Evolutionary conservation across 768 basidiomycete species (phyloP), one percentile per base, ranked within the genome.

Genomic region (Amanita subjunquillea): DNA sequence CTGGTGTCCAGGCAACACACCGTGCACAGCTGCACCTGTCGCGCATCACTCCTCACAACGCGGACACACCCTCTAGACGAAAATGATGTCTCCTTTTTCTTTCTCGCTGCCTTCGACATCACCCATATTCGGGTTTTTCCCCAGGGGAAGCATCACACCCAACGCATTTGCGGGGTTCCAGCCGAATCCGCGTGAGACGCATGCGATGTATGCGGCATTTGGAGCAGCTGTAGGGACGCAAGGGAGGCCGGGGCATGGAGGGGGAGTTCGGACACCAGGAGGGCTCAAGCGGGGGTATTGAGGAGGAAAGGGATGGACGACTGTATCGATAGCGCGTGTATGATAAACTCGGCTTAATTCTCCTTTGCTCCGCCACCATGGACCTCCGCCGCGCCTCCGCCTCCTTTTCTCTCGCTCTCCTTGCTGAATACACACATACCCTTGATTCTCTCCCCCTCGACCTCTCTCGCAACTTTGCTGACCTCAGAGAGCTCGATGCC

Each of bases 401-500:
- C 2, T 76, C 82, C 23, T 81, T 85, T 68, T 73, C 84, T 6
- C 78, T 89, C 56, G 65, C 79, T 39, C 74, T 90, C 54, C 80
- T 92, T 60, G 74, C 79, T 53, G 90, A 93, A 66, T 92, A 91
- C 72, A 84, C 83, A 13, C 92, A 98, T 67, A 84, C 87, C 25
- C 85, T 98, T 66, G 94, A 96, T 72, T 79, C 92, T 20, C 80
- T 98, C 52, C 95, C 95, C 54, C 77, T 88, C 57, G 92, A 96
- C 69, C 83, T 99, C 67, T 95, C 95, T 10, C 84, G 91, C 67
- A 85, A 83, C 68, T 90, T 96, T 67, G 90, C 87, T 9, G 96
- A 99, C 76, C 82, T 99, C 50, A 89, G 93, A 57, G 96, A 99
- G 71, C 88, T 99, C 69, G 96, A 98, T 67, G 96, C 95, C 53